Base-by-base conservation (phyloP, 352 stramenopile genomes). In the Stephanocyclus meneghinianus region DNA sequence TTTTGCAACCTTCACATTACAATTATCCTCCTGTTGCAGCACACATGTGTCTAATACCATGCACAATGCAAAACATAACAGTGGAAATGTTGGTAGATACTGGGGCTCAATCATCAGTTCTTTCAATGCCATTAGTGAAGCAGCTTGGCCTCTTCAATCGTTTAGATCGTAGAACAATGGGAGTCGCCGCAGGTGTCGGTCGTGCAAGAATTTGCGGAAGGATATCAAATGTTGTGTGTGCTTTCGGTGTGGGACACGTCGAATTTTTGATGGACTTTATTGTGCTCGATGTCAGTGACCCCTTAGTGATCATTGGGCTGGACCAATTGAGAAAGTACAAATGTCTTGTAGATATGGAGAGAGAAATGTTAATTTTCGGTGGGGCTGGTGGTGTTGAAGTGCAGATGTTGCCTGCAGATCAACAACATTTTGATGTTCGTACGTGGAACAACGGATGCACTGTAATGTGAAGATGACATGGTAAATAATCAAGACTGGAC, bases 311-410 rank as follows among this genome's bases (percentile, higher is more conserved):
- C 18, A 61, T 92, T n/a, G 85, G 87, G 7, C 64, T 92, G 30
- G 87, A 91, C 76, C 87, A 91, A 59, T 74, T 92, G 76, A 64
- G 87, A 21, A 84, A 86, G n/a, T 92, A 89, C 65, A 90, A 87
- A 8, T 91, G 85, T 57, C 44, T 87, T 42, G 74, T 92, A 1
- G 87, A 92, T 81, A 62, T 91, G 26, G 85, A 86, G 18, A 71
- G 57, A 16, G 74, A 87, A 44, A 77, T 73, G n/a, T 48, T 91
- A 15, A 69, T 89, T 53, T 91, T 91, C 75, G 87, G 87, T 26
- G 87, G 87, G 4, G 60, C 67, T 11, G 74, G 76, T 64, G 87
- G 87, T 37, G 83, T 91, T 21, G 71, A 83, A 29, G 87, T 91
- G 10, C 59, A 71, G n/a, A 83, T 88, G 73, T 71, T 88, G 5